These are phyloP conservation scores for Boletus sp. DNA, from an alignment of 768 basidiomycete genomes.

Conservation along the genomic window DNA sequence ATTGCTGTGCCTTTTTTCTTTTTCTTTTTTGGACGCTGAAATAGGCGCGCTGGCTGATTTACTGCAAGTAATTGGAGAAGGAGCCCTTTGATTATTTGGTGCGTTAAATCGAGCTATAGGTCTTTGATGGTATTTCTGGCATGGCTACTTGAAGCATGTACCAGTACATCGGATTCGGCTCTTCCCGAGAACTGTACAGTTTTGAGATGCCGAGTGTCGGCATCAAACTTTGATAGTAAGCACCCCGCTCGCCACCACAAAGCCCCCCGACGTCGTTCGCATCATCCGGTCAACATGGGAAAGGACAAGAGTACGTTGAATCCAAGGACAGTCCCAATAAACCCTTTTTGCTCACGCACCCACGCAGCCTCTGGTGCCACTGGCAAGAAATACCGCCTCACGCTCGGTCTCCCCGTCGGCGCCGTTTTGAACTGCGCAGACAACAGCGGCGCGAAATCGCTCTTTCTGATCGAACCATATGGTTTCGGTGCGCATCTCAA, in stretches of 20 bases:
- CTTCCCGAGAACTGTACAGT: slow-evolving; percentile 16
- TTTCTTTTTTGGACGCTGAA: too few relatives aligned
- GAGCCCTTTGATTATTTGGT: too few relatives aligned
- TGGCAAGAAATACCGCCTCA: slow-evolving; percentile 96
- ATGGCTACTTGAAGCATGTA: too few relatives aligned
- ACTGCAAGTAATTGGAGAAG: too few relatives aligned
- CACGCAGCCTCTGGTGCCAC: slow-evolving; percentile 53
- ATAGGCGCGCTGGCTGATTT: too few relatives aligned
- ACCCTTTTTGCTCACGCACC: neutral
- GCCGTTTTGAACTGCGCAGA: slow-evolving; percentile 97
- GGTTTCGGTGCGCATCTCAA: slow-evolving; percentile 96
- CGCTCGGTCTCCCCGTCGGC: slow-evolving; percentile 88
- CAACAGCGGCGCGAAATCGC: slow-evolving; percentile 97
- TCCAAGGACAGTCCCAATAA: neutral
- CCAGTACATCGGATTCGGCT: too few relatives aligned
- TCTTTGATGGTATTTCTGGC: too few relatives aligned
- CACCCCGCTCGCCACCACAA: neutral
- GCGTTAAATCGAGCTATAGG: too few relatives aligned
- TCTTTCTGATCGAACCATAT: slow-evolving; percentile 92
- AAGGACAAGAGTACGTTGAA: slow-evolving; percentile 21
- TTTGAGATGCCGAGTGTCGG: slow-evolving; percentile 18
- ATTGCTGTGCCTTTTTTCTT: too few relatives aligned
- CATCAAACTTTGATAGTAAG: slow-evolving; percentile 19
- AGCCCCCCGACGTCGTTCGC: slow-evolving; percentile 1
- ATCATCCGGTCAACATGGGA: slow-evolving; percentile 19